phyloP scores from a whole-genome alignment of 31 red algal genomes.

The Porphyra umbilicalis region DNA sequence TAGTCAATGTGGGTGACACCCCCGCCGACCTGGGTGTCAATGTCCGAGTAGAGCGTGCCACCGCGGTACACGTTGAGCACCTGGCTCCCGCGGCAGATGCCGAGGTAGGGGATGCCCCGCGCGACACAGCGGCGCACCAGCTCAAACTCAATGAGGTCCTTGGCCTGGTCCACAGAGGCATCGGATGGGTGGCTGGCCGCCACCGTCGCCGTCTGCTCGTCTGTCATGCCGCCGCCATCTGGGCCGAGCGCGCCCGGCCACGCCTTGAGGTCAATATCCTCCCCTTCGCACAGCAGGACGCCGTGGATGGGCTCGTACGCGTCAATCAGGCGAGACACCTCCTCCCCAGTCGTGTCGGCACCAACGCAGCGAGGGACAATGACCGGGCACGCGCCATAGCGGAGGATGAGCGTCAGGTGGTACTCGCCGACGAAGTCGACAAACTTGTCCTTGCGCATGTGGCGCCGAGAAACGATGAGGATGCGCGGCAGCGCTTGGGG shows the following conservation, averaged over 20 bases:
- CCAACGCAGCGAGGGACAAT: conserved; percentile 61
- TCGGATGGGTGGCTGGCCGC: conserved; percentile 34
- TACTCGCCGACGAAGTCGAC: conserved; percentile 90
- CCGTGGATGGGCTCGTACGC: conserved; percentile 67
- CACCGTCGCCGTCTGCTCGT: conserved; percentile 6
- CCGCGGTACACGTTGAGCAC: conserved; percentile 73
- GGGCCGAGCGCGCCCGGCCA: neutral
- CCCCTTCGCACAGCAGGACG: conserved; percentile 75
- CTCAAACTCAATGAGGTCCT: conserved; percentile 71
- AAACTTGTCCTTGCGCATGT: conserved; percentile 65
- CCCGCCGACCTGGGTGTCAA: conserved; percentile 24
- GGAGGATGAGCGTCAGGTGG: conserved; percentile 54
- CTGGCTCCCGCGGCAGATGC: conserved; percentile 78
- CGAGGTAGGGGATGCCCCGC: conserved; percentile 67
- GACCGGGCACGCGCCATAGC: conserved; percentile 39
- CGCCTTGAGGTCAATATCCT: conserved; percentile 44
- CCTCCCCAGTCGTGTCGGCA: neutral
- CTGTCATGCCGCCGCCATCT: neutral
- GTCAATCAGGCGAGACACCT: conserved; percentile 20
- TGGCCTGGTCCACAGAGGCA: conserved; percentile 31
- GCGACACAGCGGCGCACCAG: conserved; percentile 41
- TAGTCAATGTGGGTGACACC: conserved; percentile 67
- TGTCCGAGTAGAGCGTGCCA: conserved; percentile 57
- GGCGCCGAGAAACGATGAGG: conserved; percentile 40
- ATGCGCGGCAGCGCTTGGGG: conserved; percentile 10